phyloP scores from a whole-genome alignment of 2,329 filamentous ascomycete genomes.

The Colletotrichum kahawae region DNA sequence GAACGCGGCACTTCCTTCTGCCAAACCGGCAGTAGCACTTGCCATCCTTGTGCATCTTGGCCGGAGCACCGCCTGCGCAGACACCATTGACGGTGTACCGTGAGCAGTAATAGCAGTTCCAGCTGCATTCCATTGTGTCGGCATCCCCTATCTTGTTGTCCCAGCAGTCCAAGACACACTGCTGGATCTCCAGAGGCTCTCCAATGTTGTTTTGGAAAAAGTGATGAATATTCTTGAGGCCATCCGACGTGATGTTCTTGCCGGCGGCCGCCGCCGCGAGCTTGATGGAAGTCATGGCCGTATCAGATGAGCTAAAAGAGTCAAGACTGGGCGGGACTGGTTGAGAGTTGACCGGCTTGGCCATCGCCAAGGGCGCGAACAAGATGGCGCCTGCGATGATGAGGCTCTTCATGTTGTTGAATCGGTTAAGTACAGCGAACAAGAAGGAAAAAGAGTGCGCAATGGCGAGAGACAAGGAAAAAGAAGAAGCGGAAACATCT shows the following conservation, averaged over 20 bases:
- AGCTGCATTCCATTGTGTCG: neutral
- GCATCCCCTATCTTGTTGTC: neutral
- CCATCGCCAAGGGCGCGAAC: neutral
- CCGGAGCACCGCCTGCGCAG: too few species aligned
- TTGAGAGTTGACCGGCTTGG: neutral
- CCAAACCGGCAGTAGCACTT: too few species aligned
- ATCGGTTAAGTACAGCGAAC: neutral
- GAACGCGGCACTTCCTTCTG: too few species aligned
- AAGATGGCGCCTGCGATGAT: neutral
- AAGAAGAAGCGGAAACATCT: neutral
- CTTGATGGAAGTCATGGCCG: neutral
- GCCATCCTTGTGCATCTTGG: too few species aligned
- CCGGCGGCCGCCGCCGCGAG: neutral
- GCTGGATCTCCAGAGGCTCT: neutral
- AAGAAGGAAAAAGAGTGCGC: neutral
- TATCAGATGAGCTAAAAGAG: too few species aligned
- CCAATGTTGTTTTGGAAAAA: neutral
- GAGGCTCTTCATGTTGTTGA: neutral
- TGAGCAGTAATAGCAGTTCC: neutral
- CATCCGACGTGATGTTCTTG: neutral
- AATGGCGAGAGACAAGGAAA: neutral
- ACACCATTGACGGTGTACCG: neutral
- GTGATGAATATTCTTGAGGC: neutral
- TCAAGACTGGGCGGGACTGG: neutral
- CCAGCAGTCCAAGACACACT: neutral